Evolutionary conservation across 1,284 basidiomycete genomes (phyloP), one percentile per base, ranked within the genome.

Genomic region (Rhodotorula sp.): DNA sequence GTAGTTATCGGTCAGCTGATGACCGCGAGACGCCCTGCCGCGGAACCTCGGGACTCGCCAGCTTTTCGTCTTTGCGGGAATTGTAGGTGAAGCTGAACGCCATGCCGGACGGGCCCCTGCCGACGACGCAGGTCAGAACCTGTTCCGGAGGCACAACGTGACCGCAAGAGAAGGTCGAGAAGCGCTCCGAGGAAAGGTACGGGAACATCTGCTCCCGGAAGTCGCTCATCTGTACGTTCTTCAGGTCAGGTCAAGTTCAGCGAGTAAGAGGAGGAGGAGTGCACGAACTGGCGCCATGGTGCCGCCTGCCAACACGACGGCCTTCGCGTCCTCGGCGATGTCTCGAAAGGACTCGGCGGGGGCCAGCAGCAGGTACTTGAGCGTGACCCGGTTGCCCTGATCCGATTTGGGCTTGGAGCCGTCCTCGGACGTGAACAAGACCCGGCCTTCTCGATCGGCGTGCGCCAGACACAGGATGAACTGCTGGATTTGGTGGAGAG

Each of bases 331-430:
- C 34, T 92, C 87, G 2, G 93, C 86, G 2, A 99, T 85, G 48
- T 92, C 89, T 64, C 85, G 84, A 80, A 99, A 99, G 68, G 89
- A 86, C 23, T 93, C 90, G 1, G 92, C 87, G 0, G 95, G 95
- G 78, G 99, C 97, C n/a, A 99, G 86, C 49, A 95, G 87, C 75
- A 97, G 91, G 79, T 97, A 99, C 78, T 91, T 93, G 66, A 98
- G 84, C 69, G 89, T 87, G 0, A 91, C 83, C 14, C 15, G 28
- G 12, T 15, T 28, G 12, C 26, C 14, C 12, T n/a, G 12, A 16
- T 26, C 26, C 54, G 54, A 26, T 2, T 67, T 72, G 3, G 59
- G 34, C 60, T 62, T 58, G 3, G 34, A 48, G 8, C 63, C 50
- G 49, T 3, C 6, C 66, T 28, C 43, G 21, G 62, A 43, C 56